phyloP scores from a whole-genome alignment of 2,329 filamentous ascomycete species.

The Sporothrix protearum region DNA sequence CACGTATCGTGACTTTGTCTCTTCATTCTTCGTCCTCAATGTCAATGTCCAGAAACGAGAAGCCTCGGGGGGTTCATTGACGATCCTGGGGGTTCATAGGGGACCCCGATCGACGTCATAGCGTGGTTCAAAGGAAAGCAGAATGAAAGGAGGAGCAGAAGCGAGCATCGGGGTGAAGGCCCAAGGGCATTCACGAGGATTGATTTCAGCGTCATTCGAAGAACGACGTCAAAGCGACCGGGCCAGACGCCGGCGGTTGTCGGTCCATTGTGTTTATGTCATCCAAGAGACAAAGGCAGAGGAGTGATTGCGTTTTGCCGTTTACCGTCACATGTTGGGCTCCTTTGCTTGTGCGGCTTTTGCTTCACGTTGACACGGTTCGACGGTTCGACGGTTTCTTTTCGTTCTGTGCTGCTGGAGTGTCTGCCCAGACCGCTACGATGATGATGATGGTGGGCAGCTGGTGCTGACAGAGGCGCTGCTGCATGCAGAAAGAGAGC shows the following conservation, averaged over 20 bases:
- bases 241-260: background rate
- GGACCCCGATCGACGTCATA: background rate
- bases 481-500: background rate
- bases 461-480: constrained; percentile 10
- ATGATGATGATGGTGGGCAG: background rate
- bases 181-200: background rate
- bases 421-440: no score
- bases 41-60: background rate
- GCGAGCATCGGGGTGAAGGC: background rate
- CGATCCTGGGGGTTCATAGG: background rate
- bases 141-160: background rate
- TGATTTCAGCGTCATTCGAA: background rate
- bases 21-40: background rate
- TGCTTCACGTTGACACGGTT: no score
- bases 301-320: background rate
- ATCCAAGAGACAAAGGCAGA: background rate
- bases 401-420: background rate
- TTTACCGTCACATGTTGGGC: background rate
- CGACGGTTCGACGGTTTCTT: background rate
- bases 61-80: background rate
- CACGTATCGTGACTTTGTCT: background rate
- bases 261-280: background rate
- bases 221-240: background rate
- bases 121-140: no score
- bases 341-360: background rate